Conservation (phyloP, 192 early-diverging fungal species). For the Dispira simplex region DNA sequence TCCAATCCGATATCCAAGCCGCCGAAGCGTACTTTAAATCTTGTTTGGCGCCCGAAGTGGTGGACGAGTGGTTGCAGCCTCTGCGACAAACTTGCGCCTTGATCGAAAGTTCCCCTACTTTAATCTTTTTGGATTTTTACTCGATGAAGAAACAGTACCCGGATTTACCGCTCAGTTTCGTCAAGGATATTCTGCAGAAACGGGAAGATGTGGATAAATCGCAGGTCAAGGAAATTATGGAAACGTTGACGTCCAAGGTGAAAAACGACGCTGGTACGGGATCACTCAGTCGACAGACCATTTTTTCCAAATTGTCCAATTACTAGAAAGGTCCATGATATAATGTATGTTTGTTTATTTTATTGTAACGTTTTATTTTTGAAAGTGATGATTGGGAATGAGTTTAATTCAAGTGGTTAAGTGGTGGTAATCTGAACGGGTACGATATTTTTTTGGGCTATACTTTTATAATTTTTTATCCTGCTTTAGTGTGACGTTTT, state of each 20-base stretch:
- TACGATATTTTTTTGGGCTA: no score
- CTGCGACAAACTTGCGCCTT: conserved; percentile 68
- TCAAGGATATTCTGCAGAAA: conserved; percentile 78
- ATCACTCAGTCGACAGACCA: not conserved
- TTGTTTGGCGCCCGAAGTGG: conserved; percentile 53
- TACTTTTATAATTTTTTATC: no score
- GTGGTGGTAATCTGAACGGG: no score
- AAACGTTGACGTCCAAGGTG: conserved; percentile 52
- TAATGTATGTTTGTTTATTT: no score
- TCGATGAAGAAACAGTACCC: conserved; percentile 77
- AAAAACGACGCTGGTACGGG: conserved; percentile 24
- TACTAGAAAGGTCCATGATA: not conserved
- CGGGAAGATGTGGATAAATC: conserved; percentile 86
- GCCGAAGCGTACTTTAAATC: conserved; percentile 66
- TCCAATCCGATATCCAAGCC: conserved; percentile 53
- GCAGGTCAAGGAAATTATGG: conserved; percentile 75
- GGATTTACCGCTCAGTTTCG: conserved; percentile 76
- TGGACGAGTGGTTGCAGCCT: conserved; percentile 65
- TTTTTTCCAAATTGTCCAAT: not conserved
- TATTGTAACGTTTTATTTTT: no score
- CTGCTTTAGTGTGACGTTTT: no score
- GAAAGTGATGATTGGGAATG: no score
- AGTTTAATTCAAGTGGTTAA: no score
- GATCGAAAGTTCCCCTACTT: conserved; percentile 61
- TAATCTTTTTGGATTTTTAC: conserved; percentile 88